phyloP scores from a whole-genome alignment of 257 asterid genomes.

The Eucommia ulmoides region DNA sequence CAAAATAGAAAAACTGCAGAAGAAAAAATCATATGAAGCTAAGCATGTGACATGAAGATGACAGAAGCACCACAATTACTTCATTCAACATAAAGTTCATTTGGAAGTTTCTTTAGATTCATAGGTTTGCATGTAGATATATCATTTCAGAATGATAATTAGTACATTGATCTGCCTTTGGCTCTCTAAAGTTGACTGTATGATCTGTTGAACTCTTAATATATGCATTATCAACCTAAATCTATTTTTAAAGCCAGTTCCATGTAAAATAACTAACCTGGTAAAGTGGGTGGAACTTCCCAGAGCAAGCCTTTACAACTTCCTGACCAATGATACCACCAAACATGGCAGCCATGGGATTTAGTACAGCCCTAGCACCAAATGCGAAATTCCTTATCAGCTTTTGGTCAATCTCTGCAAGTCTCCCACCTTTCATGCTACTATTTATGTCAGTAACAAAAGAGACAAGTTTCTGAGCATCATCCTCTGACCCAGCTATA shows the following conservation, averaged over 20 bases:
- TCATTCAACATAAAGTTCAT: too few species aligned
- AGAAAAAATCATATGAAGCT: neutral
- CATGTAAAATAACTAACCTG: constrained; percentile 19
- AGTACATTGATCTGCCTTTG: neutral
- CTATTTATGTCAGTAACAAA: constrained; percentile 14
- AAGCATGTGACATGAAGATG: too few species aligned
- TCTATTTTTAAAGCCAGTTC: neutral
- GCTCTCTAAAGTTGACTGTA: neutral
- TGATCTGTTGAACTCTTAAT: neutral
- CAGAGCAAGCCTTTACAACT: constrained; percentile 50
- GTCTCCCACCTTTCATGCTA: constrained; percentile 19
- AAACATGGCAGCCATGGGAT: constrained; percentile 54
- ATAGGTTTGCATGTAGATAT: too few species aligned
- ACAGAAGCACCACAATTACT: too few species aligned
- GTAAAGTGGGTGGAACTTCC: constrained; percentile 41
- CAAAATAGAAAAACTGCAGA: constrained; percentile 39
- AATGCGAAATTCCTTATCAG: constrained; percentile 29
- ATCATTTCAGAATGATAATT: too few species aligned
- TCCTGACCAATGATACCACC: constrained; percentile 52
- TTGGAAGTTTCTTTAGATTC: too few species aligned
- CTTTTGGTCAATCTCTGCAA: constrained; percentile 25
- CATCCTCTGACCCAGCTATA: constrained; percentile 32
- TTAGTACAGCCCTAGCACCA: constrained; percentile 37
- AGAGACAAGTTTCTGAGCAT: constrained; percentile 24
- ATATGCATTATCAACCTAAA: neutral